Conservation (phyloP, 345 rosid species). For the Brassica nigra region DNA sequence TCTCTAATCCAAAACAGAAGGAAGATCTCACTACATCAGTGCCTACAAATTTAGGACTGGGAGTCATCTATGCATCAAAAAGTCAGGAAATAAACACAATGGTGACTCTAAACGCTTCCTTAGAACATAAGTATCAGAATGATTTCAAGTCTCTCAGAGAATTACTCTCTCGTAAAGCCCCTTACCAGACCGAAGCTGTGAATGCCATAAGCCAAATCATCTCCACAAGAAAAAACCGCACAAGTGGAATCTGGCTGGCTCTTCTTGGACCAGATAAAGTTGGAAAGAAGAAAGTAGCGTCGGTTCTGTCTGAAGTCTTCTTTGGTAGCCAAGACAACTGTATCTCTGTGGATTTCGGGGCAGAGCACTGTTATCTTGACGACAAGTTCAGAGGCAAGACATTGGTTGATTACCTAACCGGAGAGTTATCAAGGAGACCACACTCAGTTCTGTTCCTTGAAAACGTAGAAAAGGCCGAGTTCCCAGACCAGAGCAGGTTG, state of each 20-base stretch:
- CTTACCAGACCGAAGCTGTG: constrained; percentile 71
- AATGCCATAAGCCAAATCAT: constrained; percentile 50
- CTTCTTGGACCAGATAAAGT: constrained; percentile 70
- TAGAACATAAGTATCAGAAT: constrained; percentile 35
- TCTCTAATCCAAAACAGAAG: constrained; percentile 31
- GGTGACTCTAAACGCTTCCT: constrained; percentile 30
- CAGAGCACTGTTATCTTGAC: constrained; percentile 35
- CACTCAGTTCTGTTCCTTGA: constrained; percentile 61
- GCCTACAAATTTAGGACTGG: constrained; percentile 61
- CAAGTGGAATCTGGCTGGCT: constrained; percentile 59
- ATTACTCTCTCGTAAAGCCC: constrained; percentile 51
- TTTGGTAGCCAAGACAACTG: constrained; percentile 50
- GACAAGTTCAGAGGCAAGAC: constrained; percentile 51
- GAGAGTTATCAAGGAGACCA: constrained; percentile 60
- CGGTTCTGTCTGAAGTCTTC: constrained; percentile 57
- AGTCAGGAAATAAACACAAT: constrained; percentile 36
- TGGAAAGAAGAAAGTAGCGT: constrained; percentile 65
- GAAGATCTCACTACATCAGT: constrained; percentile 33
- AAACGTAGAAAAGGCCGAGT: constrained; percentile 67
- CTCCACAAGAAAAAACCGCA: too few species aligned
- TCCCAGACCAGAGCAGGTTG: constrained; percentile 47
- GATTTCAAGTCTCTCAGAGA: constrained; percentile 54
- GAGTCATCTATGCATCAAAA: constrained; percentile 49
- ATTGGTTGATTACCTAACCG: constrained; percentile 52
- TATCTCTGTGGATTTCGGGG: constrained; percentile 51